Percentiles rank a stretch among this genome's conserved stretches.
phyloP scores from a whole-genome alignment of 768 basidiomycete species.

The Bullera alba region DNA sequence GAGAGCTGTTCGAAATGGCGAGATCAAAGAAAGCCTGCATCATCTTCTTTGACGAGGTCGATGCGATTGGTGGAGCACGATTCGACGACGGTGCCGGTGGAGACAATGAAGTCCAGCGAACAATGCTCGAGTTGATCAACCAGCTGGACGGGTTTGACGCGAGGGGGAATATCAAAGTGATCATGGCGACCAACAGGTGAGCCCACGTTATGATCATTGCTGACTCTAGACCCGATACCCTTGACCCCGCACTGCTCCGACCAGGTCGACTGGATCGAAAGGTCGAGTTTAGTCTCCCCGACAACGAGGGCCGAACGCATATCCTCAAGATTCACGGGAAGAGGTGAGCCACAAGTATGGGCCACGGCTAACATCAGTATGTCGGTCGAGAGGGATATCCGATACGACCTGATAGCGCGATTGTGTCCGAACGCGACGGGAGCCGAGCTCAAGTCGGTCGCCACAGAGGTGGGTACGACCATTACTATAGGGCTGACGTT shows the following conservation, averaged over 20 bases:
- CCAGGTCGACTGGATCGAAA: slow-evolving; percentile 93
- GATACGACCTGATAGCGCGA: slow-evolving; percentile 93
- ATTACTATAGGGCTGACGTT: slow-evolving; percentile 4
- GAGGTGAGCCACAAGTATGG: slow-evolving; percentile 55
- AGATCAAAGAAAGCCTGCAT: slow-evolving; percentile 98
- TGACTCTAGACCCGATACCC: slow-evolving; percentile 77
- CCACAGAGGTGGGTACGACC: slow-evolving; percentile 68
- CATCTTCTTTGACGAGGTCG: slow-evolving; percentile 98
- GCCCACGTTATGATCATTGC: slow-evolving; percentile 20
- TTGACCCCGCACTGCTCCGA: slow-evolving; percentile 91
- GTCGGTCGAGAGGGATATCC: slow-evolving; percentile 94
- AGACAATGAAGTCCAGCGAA: slow-evolving; percentile 97
- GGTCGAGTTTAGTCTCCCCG: slow-evolving; percentile 92
- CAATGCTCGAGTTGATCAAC: slow-evolving; percentile 98
- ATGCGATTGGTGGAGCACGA: slow-evolving; percentile 94
- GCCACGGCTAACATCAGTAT: slow-evolving; percentile 55
- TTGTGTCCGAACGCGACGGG: slow-evolving; percentile 97
- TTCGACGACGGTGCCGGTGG: slow-evolving; percentile 98
- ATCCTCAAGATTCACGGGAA: slow-evolving; percentile 94
- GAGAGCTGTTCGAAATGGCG: slow-evolving; percentile 98
- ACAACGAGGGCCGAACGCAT: slow-evolving; percentile 91
- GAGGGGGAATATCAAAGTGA: slow-evolving; percentile 97
- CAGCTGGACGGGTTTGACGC: slow-evolving; percentile 98
- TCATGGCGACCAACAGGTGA: slow-evolving; percentile 97
- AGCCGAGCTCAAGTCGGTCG: slow-evolving; percentile 93